phyloP scores from a whole-genome alignment of 1,139 yeast genomes.

The Geotrichum armillariae region DNA sequence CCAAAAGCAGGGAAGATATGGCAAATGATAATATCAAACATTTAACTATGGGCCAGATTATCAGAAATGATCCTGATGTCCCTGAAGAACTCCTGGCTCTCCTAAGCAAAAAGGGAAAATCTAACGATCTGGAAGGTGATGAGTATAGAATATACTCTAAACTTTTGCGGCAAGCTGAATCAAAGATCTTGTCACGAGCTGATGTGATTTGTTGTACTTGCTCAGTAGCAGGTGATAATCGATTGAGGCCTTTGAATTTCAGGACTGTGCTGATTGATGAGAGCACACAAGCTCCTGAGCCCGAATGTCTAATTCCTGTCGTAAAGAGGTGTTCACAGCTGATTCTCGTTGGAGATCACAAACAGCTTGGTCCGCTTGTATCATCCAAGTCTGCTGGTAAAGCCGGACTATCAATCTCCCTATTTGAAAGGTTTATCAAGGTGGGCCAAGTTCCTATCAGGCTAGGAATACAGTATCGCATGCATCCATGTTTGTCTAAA shows the following conservation, averaged over 20 bases:
- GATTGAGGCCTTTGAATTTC: constrained; percentile 71
- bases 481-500: constrained; percentile 87
- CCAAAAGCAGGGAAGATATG: constrained; percentile 61
- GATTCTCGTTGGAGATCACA: constrained; percentile 98
- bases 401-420: constrained; percentile 79
- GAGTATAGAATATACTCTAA: constrained; percentile 51
- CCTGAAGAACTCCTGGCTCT: constrained; percentile 59
- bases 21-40: constrained; percentile 30
- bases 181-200: constrained; percentile 69
- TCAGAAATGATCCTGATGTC: constrained; percentile 44
- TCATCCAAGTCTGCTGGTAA: constrained; percentile 82
- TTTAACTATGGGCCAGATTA: constrained; percentile 46
- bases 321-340: constrained; percentile 88
- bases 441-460: constrained; percentile 83
- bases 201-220: constrained; percentile 89
- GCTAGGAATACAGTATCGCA: constrained; percentile 90
- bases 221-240: constrained; percentile 93
- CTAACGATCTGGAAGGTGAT: constrained; percentile 61
- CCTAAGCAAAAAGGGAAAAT: constrained; percentile 51
- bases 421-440: constrained; percentile 90
- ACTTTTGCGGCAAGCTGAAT: constrained; percentile 53
- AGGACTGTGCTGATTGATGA: constrained; percentile 96
- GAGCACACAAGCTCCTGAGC: constrained; percentile 96
- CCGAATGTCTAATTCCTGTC: constrained; percentile 87
- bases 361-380: constrained; percentile 98